Conservation (phyloP, 208 protist genomes). For the Entamoeba dispar region DNA sequence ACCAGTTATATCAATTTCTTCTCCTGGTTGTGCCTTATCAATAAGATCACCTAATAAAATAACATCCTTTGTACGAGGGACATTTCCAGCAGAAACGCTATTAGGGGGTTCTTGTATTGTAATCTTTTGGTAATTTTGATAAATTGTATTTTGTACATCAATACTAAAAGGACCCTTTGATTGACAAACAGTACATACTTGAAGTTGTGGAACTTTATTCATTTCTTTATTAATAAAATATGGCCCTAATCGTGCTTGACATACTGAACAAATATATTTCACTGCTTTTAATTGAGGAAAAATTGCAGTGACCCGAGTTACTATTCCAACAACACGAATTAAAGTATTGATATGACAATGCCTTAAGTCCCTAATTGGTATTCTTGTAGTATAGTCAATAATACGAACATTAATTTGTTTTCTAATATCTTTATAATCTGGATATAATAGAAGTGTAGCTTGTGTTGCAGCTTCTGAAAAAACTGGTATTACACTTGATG, state of each 20-base stretch:
- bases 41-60: neutral
- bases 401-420: neutral
- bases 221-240: neutral
- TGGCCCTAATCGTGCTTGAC: neutral
- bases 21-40: neutral
- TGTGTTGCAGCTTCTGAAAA: neutral
- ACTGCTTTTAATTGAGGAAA: neutral
- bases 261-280: neutral
- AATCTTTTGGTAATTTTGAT: constrained; percentile 40
- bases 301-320: neutral
- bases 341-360: neutral
- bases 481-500: neutral
- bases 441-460: neutral
- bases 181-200: neutral
- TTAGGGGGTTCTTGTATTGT: constrained; percentile 29
- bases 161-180: neutral
- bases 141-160: neutral
- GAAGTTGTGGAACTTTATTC: neutral
- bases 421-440: neutral
- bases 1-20: neutral
- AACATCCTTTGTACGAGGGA: neutral
- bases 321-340: neutral
- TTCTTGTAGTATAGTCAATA: neutral
- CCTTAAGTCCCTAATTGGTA: neutral
- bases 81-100: neutral